Evolutionary conservation across 305 asterid genomes (phyloP), one percentile per base, ranked within the genome.

Genomic region (Solanum hybrid): DNA sequence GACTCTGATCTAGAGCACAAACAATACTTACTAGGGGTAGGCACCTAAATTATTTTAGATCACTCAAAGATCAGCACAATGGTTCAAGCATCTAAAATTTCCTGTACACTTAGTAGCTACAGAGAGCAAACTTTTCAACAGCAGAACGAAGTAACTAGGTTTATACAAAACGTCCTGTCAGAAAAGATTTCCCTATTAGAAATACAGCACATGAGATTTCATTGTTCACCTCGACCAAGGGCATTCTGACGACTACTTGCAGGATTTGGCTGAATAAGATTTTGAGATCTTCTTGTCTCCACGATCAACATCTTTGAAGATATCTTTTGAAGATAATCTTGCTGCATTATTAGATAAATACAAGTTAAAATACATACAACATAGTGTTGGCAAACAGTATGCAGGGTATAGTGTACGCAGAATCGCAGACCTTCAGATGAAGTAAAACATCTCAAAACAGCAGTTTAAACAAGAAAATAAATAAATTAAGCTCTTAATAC

Each of bases 251-350:
- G 0, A 57, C 68, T 51, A 51, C 68, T 57, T 57, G 68, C 3
- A 57, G 68, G 68, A 57, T 57, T 17, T 57, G 10, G 68, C 68
- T 6, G 68, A 57, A 57, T 57, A 17, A 57, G 90, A 33, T 88
- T 83, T 82, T 32, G 80, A 33, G 89, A 88, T 57, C 68, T 41
- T 82, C 76, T 90, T 31, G 86, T 88, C 82, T 90, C 90, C 82
- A 88, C 75, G 9, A 89, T 75, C 11, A 90, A 39, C 90, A 90
- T 82, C 92, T 90, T 88, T 14, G 85, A 34, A 33, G 92, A 90
- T 88, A 90, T 90, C 24, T 90, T 89, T 38, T 88, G 68, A 41
- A 89, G 34, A 70, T 91, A 91, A 79, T 91, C 92, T 78, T 86
- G 34, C 92, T 91, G 90, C 86, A 88, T 73, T 24, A 89, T 75